Conservation (phyloP, 768 basidiomycete genomes). For the Piloderma croceum region DNA sequence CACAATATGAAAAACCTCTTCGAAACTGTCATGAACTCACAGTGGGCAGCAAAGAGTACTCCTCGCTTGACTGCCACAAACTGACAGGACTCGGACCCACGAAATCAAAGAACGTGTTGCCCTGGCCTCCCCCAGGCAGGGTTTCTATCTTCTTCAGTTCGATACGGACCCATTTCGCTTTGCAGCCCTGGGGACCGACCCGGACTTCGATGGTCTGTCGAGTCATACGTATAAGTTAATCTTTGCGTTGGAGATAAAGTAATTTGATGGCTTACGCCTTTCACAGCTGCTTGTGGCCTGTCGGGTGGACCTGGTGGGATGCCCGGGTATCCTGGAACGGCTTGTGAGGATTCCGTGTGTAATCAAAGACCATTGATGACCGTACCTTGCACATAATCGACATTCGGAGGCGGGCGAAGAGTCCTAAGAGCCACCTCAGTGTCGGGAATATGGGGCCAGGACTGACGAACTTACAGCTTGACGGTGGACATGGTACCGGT, state of each 20-base stretch:
- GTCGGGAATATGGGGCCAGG: not conserved
- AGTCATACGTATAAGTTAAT: not conserved
- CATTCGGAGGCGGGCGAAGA: constrained; percentile 81
- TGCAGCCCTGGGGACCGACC: constrained; percentile 64
- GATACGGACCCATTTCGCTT: constrained; percentile 88
- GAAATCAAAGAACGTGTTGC: constrained; percentile 71
- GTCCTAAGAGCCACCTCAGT: constrained; percentile 40
- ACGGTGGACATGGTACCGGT: constrained; percentile 47
- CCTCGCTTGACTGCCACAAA: constrained; percentile 76
- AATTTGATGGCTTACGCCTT: constrained; percentile 75
- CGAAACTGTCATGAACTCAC: constrained; percentile 33
- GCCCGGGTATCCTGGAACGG: constrained; percentile 68
- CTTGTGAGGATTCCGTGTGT: not conserved
- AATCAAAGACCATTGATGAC: constrained; percentile 6
- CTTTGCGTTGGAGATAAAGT: too few species aligned
- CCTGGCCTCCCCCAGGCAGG: constrained; percentile 61
- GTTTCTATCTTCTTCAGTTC: constrained; percentile 90
- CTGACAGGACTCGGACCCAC: constrained; percentile 79
- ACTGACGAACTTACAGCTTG: constrained; percentile 34
- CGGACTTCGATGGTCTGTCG: constrained; percentile 83
- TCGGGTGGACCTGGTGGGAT: constrained; percentile 76
- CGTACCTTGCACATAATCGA: constrained; percentile 81
- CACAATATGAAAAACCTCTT: constrained; percentile 2
- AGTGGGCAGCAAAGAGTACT: constrained; percentile 62
- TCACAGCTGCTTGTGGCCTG: constrained; percentile 76